These are phyloP conservation scores for Globisporangium echinulatum DNA, from an alignment of 352 stramenopile species.

Conservation along the genomic window DNA sequence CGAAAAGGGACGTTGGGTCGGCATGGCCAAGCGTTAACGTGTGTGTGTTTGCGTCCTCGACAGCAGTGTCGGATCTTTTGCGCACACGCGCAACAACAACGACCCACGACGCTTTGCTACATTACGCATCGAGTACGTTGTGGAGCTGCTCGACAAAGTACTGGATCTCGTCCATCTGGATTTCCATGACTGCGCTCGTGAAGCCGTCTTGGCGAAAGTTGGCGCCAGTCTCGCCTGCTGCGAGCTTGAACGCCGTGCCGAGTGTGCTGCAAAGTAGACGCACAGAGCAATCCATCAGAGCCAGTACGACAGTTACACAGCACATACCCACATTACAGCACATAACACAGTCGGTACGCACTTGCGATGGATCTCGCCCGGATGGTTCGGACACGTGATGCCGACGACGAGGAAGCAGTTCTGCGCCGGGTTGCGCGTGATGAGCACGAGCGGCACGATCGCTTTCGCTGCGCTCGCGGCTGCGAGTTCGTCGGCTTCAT, in stretches of 20 bases:
- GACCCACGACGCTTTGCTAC: too few relatives aligned
- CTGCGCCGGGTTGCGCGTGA: conserved; percentile 82
- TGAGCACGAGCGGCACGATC: conserved; percentile 74
- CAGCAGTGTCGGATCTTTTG: too few relatives aligned
- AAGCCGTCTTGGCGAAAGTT: conserved; percentile 94
- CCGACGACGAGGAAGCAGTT: conserved; percentile 94
- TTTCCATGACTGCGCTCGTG: conserved; percentile 94
- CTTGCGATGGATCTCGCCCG: conserved; percentile 87
- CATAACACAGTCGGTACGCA: conserved; percentile 27
- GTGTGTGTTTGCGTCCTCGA: too few relatives aligned
- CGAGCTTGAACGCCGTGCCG: conserved; percentile 91
- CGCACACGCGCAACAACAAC: too few relatives aligned
- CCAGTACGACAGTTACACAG: too few relatives aligned
- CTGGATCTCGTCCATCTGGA: conserved; percentile 91
- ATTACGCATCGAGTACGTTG: conserved; percentile 84
- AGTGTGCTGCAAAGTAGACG: conserved; percentile 54
- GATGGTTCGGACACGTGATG: conserved; percentile 89
- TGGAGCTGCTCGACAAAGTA: conserved; percentile 95
- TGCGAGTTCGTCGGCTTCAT: conserved; percentile 18
- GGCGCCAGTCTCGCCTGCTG: conserved; percentile 89
- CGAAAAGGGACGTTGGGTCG: too few relatives aligned
- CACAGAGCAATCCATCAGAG: background rate
- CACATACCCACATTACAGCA: background rate
- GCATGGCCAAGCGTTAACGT: too few relatives aligned
- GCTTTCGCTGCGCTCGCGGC: conserved; percentile 26